These are phyloP conservation scores for Isoetes taiwanensis DNA, from an alignment of 75 land plant species.

Conservation along the genomic window DNA sequence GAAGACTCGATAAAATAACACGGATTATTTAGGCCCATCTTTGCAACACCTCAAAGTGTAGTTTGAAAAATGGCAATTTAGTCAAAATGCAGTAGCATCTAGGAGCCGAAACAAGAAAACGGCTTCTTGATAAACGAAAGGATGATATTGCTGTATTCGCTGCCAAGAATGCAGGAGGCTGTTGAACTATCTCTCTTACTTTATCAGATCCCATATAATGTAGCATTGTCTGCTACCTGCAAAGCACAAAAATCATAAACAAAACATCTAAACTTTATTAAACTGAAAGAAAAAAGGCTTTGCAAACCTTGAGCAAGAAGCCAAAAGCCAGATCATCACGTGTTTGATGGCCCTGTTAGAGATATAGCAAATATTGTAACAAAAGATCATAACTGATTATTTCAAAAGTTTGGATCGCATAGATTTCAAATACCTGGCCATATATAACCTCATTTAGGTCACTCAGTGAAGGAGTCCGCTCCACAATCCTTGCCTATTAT, in stretches of 20 bases:
- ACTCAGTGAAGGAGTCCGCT: constrained; percentile 92
- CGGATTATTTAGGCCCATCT: too few species aligned
- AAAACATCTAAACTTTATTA: too few species aligned
- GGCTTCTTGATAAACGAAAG: constrained; percentile 29
- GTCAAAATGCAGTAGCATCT: constrained; percentile 96
- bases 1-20: too few species aligned
- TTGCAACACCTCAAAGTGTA: constrained; percentile 94
- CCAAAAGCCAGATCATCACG: constrained; percentile 83
- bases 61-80: constrained; percentile 84
- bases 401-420: too few species aligned
- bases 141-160: constrained; percentile 25
- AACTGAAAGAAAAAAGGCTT: background rate
- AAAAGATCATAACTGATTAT: too few species aligned
- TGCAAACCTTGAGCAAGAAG: constrained; percentile 71
- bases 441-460: constrained; percentile 88
- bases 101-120: constrained; percentile 77
- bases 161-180: constrained; percentile 62
- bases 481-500: constrained; percentile 76
- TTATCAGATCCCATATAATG: constrained; percentile 89
- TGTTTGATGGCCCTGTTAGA: constrained; percentile 84
- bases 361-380: too few species aligned
- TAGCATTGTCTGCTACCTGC: constrained; percentile 82
- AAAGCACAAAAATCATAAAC: background rate
- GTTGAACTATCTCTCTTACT: constrained; percentile 80
- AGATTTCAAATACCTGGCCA: constrained; percentile 61